Evolutionary conservation across 129 eudicot genomes (phyloP), one percentile per base, ranked within the genome.

Genomic region (Chrysanthemum seticuspe): DNA sequence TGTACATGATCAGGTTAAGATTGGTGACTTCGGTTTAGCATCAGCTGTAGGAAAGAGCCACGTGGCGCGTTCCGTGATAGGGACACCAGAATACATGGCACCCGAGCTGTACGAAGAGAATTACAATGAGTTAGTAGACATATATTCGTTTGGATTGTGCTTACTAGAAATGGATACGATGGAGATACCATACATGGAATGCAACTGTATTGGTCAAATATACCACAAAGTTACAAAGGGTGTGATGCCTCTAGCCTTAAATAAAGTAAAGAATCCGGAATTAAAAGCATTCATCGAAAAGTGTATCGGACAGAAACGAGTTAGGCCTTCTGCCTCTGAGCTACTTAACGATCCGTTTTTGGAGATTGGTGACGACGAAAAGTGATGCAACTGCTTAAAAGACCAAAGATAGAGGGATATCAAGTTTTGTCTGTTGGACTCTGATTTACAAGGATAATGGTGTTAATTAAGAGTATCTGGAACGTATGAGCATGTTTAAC

Each of bases 71-170:
- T 53, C 58, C 0, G 6, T 53, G n/a, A 53, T 53, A 14, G 58
- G 58, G 18, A 53, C 58, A 53, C 58, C 58, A 53, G 58, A 53
- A 7, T 53, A 53, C 58, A 53, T 53, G 58, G 58, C 58, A 53
- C 58, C 58, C 6, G 58, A 53, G 58, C 58, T 53, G 5, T 53
- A 53, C 18, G 58, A 53, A 53, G 58, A 53, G 58, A 15, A 53
- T 53, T 53, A 53, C n/a, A 53, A 53, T 53, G 58, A 53, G 58
- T 53, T 53, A 15, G 58, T 53, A 15, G 58, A 53, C 16, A 53
- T 53, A 12, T 53, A 53, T 15, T 53, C 58, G 14, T 53, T 53
- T 53, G 58, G 58, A 53, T 12, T 53, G 58, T 53, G 58, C 16
- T 53, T 53, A 15, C 15, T 53, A 0, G 58, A 53, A 53, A 53